Evolutionary conservation across 495 filamentous ascomycete species (phyloP), one percentile per base, ranked within the genome.

Genomic region (Margaritispora aquatica): DNA sequence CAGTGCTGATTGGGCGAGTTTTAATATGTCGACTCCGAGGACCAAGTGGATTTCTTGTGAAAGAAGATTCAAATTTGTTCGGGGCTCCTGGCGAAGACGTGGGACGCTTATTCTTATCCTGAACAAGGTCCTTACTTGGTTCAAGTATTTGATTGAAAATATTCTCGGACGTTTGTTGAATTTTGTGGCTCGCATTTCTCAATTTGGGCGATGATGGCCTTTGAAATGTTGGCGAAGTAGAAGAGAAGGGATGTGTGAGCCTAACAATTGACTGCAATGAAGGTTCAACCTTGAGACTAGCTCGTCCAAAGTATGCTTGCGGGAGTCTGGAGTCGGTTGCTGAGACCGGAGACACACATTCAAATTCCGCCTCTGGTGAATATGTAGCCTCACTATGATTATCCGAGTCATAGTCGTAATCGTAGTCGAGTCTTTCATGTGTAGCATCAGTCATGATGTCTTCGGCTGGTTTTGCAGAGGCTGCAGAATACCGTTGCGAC

Each of bases 401-500:
- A n/a, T n/a, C n/a, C n/a, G n/a, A n/a, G 48, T 11, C 21, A 22
- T 51, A 21, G 48, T 24, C 48, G 5, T 17, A 51, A 8, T 51
- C 48, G n/a, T 51, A 10, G 24, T 27, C 48, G 21, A 21, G 10
- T n/a, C 11, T 10, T 23, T 23, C 9, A 22, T 27, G 2, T 2
- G n/a, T 8, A 44, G 38, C 17, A 44, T 44, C 8, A 44, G 38
- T 3, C 4, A 44, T 2, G 38, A 10, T n/a, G 38, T 44, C 38
- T 48, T 48, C 31, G 17, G n/a, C 48, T 24, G 49, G 41, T 10
- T 47, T 47, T 17, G 54, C 21, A 24, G 47, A 50, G 13, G 47
- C 47, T 23, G 20, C 24, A 10, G 47, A 50, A 34, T 60, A 56
- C 13, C 55, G 62, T 23, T 65, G 52, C 1, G 62, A 63, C 20